A percentile compares a stretch with the other conserved stretches of the same genome.
Evolutionary conservation across 164 flowering plant genomes (phyloP).

Genomic region (Santalum album): DNA sequence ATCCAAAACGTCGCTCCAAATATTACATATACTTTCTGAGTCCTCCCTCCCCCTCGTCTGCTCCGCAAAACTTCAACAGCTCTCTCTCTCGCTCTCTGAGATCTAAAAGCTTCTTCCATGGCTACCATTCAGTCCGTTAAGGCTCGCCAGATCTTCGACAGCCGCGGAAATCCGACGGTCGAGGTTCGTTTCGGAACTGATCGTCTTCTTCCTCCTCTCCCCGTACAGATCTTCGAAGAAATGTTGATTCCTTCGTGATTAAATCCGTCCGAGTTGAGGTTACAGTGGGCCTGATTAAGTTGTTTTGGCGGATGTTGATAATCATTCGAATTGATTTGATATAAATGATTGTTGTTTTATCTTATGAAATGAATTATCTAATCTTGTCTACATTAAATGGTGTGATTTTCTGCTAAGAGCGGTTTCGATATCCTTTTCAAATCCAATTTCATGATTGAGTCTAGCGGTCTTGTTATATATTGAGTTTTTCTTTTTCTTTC

Average conservation of each 20-base stretch:
- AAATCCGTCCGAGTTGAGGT: too few relatives aligned
- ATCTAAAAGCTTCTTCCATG: conserved; percentile 28
- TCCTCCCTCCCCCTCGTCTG: not conserved
- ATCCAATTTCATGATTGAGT: not conserved
- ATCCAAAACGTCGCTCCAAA: not conserved
- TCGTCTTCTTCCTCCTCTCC: not conserved
- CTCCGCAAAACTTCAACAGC: not conserved
- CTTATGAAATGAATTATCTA: not conserved
- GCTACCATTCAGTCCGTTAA: conserved; percentile 45
- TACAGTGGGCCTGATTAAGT: too few relatives aligned
- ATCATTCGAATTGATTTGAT: too few relatives aligned
- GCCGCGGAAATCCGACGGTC: conserved; percentile 90
- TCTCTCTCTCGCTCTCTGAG: conserved; percentile 4
- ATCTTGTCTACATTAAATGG: not conserved
- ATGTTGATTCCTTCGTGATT: too few relatives aligned
- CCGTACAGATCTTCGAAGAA: not conserved
- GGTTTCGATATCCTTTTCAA: too few relatives aligned
- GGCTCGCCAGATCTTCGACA: conserved; percentile 90
- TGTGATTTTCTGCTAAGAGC: not conserved
- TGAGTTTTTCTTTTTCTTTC: too few relatives aligned
- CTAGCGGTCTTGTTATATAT: not conserved
- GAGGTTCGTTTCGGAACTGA: conserved; percentile 40
- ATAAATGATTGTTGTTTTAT: too few relatives aligned
- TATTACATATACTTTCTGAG: not conserved
- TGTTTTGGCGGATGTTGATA: too few relatives aligned